Evolutionary conservation across 768 basidiomycete species (phyloP).

Genomic region (Kwoniella pini): DNA sequence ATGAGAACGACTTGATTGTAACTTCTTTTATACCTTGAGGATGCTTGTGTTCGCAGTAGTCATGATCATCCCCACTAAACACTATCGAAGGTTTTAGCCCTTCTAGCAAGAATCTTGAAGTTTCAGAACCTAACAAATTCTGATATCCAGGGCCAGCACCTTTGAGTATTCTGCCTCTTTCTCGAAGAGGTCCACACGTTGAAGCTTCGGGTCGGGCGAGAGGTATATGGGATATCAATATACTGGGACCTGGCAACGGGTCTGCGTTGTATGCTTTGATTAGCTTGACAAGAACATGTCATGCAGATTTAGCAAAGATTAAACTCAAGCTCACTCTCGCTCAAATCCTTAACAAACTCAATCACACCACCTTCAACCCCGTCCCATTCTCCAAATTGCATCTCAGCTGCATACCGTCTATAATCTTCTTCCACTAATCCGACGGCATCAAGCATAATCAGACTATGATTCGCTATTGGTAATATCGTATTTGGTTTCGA

Average conservation of each 20-base stretch:
- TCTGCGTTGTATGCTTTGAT: slow-evolving; percentile 21
- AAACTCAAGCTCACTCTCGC: slow-evolving; percentile 31
- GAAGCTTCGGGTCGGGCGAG: slow-evolving; percentile 69
- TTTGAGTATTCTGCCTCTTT: slow-evolving; percentile 68
- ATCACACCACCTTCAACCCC: slow-evolving; percentile 54
- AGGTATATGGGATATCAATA: slow-evolving; percentile 88
- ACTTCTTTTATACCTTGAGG: slow-evolving; percentile 64
- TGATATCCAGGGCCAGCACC: slow-evolving; percentile 76
- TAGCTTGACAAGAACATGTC: too few relatives aligned
- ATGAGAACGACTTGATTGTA: slow-evolving; percentile 84
- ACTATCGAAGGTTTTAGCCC: slow-evolving; percentile 67
- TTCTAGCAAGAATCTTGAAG: slow-evolving; percentile 68
- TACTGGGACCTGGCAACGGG: slow-evolving; percentile 58
- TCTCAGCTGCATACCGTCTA: slow-evolving; percentile 52
- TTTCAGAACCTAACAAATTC: slow-evolving; percentile 71
- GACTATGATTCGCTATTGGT: slow-evolving; percentile 61
- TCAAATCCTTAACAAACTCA: slow-evolving; percentile 53
- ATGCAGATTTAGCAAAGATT: too few relatives aligned
- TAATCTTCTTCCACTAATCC: slow-evolving; percentile 54
- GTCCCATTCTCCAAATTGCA: slow-evolving; percentile 58
- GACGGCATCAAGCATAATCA: slow-evolving; percentile 51
- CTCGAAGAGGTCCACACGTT: slow-evolving; percentile 74
- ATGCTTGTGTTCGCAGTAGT: slow-evolving; percentile 82
- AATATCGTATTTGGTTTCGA: slow-evolving; percentile 66
- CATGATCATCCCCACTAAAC: slow-evolving; percentile 92